Percentiles rank a stretch among this genome's conserved stretches.
These are phyloP conservation scores for Chytriomyces sp. DNA, from an alignment of 192 early-diverging fungal genomes.

Conservation along the genomic window DNA sequence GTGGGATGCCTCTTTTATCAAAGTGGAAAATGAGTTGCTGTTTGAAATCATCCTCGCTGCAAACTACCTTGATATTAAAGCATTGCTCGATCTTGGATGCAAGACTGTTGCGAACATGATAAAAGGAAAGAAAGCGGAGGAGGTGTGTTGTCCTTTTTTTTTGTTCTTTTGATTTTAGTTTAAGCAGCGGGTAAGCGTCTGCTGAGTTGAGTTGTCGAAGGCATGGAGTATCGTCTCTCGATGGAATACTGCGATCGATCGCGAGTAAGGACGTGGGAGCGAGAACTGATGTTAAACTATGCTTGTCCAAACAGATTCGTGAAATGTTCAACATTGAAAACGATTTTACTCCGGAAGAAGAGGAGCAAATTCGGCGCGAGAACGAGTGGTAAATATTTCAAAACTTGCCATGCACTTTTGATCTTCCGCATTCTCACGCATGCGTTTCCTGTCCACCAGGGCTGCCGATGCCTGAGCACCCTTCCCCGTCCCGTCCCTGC, in stretches of 20 bases:
- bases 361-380: slow-evolving; percentile 75
- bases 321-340: slow-evolving; percentile 95
- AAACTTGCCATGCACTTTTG: not conserved
- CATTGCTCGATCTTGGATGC: slow-evolving; percentile 94
- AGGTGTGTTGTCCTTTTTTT: slow-evolving; percentile 34
- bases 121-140: slow-evolving; percentile 85
- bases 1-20: slow-evolving; percentile 63
- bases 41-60: slow-evolving; percentile 76
- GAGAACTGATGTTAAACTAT: too few species aligned
- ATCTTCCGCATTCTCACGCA: too few species aligned
- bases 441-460: too few species aligned
- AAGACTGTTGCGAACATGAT: slow-evolving; percentile 99
- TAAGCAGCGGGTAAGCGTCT: too few species aligned
- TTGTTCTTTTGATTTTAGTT: not conserved
- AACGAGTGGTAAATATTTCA: slow-evolving; percentile 47
- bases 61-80: slow-evolving; percentile 96
- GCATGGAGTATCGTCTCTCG: not conserved
- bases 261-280: too few species aligned
- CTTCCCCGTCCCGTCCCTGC: too few species aligned
- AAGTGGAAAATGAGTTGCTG: slow-evolving; percentile 56
- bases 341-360: slow-evolving; percentile 97
- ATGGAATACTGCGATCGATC: not conserved
- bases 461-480: too few species aligned
- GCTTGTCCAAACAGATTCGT: slow-evolving; percentile 67
- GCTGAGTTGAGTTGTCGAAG: not conserved